Evolutionary conservation across 257 asterid genomes (phyloP).

Genomic region (Solanum lycopersicoides): DNA sequence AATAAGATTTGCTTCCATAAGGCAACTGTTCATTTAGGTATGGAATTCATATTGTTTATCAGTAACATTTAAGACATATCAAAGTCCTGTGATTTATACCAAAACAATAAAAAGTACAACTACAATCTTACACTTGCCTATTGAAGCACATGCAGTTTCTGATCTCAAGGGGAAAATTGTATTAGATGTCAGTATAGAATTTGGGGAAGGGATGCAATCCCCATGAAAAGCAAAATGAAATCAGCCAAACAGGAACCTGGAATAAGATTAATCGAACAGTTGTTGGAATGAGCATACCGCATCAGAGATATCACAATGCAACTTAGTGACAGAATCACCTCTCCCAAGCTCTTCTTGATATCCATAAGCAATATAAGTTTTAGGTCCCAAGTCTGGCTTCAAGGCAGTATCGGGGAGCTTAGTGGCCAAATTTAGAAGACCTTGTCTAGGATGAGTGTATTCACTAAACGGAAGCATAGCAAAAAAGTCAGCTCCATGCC

Average conservation of each 20-base stretch:
- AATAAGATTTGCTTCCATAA: background rate
- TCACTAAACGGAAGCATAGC: constrained; percentile 73
- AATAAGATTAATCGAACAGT: background rate
- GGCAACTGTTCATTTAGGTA: background rate
- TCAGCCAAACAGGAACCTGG: background rate
- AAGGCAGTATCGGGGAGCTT: constrained; percentile 59
- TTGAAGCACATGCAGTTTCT: background rate
- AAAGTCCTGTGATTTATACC: background rate
- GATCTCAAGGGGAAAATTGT: background rate
- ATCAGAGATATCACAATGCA: constrained; percentile 80
- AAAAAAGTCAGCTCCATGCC: constrained; percentile 67
- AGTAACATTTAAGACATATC: background rate
- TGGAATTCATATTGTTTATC: background rate
- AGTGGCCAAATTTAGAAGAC: constrained; percentile 65
- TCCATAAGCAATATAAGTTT: constrained; percentile 82
- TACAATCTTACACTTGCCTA: background rate
- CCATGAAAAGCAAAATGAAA: background rate
- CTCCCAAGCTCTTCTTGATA: constrained; percentile 58
- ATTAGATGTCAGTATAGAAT: background rate
- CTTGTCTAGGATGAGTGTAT: constrained; percentile 60
- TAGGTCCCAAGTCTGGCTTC: constrained; percentile 90
- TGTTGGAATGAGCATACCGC: constrained; percentile 41
- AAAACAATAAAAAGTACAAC: background rate
- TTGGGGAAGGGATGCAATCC: background rate
- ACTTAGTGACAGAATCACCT: constrained; percentile 76